A percentile compares a stretch with the other conserved stretches of the same genome.
These are phyloP conservation scores for Suhomyces wounanorum DNA, from an alignment of 1,139 yeast species.

Conservation along the genomic window DNA sequence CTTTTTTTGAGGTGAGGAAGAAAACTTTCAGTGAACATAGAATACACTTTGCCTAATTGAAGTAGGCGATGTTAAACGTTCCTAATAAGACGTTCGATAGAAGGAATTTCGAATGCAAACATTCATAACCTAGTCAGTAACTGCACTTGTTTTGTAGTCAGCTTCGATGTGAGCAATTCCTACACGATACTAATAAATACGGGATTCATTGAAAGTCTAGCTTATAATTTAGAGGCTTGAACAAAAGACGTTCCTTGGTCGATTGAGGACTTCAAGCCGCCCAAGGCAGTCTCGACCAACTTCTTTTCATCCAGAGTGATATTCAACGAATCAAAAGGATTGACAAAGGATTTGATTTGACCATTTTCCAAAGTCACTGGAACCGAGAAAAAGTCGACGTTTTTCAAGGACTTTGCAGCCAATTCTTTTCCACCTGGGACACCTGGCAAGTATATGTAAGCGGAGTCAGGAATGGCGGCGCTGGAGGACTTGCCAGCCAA, in stretches of 20 bases:
- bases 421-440: conserved; percentile 51
- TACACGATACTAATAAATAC: background rate
- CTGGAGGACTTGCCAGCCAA: conserved; percentile 31
- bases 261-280: conserved; percentile 57
- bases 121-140: too few species aligned
- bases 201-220: background rate
- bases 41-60: too few species aligned
- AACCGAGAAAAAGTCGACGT: conserved; percentile 59
- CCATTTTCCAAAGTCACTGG: conserved; percentile 61
- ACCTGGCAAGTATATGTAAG: conserved; percentile 64
- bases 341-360: conserved; percentile 44
- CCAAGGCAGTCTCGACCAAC: conserved; percentile 53
- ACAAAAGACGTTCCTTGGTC: conserved; percentile 64
- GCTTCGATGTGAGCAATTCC: too few species aligned
- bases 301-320: conserved; percentile 45
- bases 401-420: conserved; percentile 35
- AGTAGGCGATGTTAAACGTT: too few species aligned
- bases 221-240: conserved; percentile 45
- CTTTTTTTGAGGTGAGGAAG: conserved; percentile 12
- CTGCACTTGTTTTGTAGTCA: too few species aligned
- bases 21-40: too few species aligned
- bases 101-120: too few species aligned
- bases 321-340: conserved; percentile 43
- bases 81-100: too few species aligned
- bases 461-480: conserved; percentile 49